Percentiles rank a stretch among this genome's conserved stretches.
Conservation (phyloP, 768 basidiomycete species). For the Trametes maxima region DNA sequence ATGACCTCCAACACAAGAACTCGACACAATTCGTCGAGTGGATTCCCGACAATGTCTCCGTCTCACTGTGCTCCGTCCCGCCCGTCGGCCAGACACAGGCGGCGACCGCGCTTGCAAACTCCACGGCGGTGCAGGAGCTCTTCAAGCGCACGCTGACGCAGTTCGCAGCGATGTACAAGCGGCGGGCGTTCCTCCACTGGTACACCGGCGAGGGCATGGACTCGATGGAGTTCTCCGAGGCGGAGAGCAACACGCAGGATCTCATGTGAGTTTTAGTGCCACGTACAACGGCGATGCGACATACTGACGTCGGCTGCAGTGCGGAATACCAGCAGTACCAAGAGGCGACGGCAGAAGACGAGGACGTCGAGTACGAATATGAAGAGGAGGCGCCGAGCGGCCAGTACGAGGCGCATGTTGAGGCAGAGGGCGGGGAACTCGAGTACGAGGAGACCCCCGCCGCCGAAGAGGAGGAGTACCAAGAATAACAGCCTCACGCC, state of each 20-base stretch:
- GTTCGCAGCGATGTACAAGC: slow-evolving; percentile 83
- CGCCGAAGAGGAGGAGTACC: not conserved
- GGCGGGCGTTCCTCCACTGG: slow-evolving; percentile 88
- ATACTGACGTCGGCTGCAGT: slow-evolving; percentile 40
- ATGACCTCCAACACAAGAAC: slow-evolving; percentile 74
- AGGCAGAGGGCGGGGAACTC: not conserved
- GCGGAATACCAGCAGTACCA: slow-evolving; percentile 90
- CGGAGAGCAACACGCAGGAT: slow-evolving; percentile 81
- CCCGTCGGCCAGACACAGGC: slow-evolving; percentile 80
- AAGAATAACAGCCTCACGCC: slow-evolving; percentile 3
- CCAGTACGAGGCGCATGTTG: slow-evolving; percentile 20
- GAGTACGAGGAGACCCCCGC: not conserved
- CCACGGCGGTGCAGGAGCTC: slow-evolving; percentile 83
- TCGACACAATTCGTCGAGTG: slow-evolving; percentile 84
- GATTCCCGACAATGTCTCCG: slow-evolving; percentile 91
- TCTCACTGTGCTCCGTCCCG: slow-evolving; percentile 80
- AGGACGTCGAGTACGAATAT: slow-evolving; percentile 36
- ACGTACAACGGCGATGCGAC: slow-evolving; percentile 6
- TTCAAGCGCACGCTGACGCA: slow-evolving; percentile 74
- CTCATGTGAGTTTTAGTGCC: slow-evolving; percentile 60
- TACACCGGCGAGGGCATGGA: slow-evolving; percentile 94
- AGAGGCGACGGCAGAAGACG: slow-evolving; percentile 51
- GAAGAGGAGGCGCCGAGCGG: slow-evolving; percentile 27
- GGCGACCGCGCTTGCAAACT: slow-evolving; percentile 73
- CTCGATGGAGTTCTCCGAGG: slow-evolving; percentile 81